Evolutionary conservation across 2,329 filamentous ascomycete genomes (phyloP).

Genomic region (Aspergillus puulaauensis): DNA sequence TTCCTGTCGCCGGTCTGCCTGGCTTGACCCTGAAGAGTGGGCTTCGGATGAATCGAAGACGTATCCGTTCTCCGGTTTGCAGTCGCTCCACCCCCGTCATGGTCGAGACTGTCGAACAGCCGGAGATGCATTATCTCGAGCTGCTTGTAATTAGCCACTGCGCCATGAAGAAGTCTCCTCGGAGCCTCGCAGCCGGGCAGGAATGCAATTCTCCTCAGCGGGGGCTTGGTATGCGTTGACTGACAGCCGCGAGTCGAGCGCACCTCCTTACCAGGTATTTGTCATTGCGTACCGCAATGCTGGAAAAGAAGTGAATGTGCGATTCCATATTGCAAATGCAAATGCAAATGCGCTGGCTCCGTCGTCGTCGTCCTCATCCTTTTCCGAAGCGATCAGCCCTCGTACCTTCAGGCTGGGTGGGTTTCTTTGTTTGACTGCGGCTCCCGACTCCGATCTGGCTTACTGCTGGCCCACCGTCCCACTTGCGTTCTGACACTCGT

Average conservation of each 20-base stretch:
- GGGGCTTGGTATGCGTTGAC: too few relatives aligned
- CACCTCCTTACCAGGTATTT: background rate
- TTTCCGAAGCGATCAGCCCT: background rate
- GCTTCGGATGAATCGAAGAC: too few relatives aligned
- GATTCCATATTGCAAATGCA: too few relatives aligned
- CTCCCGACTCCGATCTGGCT: background rate
- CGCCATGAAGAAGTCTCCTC: background rate
- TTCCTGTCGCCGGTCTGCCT: too few relatives aligned
- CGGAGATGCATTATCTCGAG: background rate
- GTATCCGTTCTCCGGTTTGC: too few relatives aligned
- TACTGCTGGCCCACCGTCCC: too few relatives aligned
- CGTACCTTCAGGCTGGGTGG: background rate
- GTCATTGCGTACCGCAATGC: background rate
- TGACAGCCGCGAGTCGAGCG: too few relatives aligned
- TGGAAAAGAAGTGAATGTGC: background rate
- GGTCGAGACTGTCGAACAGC: background rate
- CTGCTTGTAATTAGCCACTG: too few relatives aligned
- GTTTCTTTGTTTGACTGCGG: background rate
- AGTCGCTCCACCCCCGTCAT: background rate
- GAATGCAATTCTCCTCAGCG: background rate
- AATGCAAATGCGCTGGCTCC: too few relatives aligned
- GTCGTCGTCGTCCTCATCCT: background rate
- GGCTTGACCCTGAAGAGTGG: too few relatives aligned
- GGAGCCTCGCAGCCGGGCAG: background rate
- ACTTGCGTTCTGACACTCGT: background rate